These are phyloP conservation scores for Didymella exigua DNA, from an alignment of 2,329 filamentous ascomycete species.

Conservation along the genomic window DNA sequence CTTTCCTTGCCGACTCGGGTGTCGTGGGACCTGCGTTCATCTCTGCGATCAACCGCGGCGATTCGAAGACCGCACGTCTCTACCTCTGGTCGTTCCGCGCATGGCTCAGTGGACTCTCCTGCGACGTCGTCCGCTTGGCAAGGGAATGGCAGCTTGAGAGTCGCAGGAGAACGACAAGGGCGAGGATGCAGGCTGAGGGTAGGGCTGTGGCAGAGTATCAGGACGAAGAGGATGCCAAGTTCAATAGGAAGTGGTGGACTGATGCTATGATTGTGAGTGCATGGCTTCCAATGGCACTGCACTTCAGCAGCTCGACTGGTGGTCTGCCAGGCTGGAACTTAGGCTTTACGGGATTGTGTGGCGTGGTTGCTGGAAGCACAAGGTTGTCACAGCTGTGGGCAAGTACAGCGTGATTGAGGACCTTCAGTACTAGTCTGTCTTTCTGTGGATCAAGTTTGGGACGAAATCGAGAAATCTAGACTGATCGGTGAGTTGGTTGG, in stretches of 20 bases:
- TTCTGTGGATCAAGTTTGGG: not conserved
- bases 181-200: slow-evolving; percentile 37
- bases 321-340: slow-evolving; percentile 53
- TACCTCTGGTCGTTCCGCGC: slow-evolving; percentile 52
- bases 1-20: slow-evolving; percentile 50
- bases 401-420: slow-evolving; percentile 20
- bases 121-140: slow-evolving; percentile 51
- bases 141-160: slow-evolving; percentile 52
- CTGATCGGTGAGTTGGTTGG: not conserved
- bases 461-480: too few species aligned
- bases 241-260: slow-evolving; percentile 50
- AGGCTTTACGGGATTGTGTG: slow-evolving; percentile 52
- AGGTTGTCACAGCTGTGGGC: slow-evolving; percentile 36
- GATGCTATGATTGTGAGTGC: slow-evolving; percentile 51
- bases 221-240: slow-evolving; percentile 46
- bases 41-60: slow-evolving; percentile 45
- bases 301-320: slow-evolving; percentile 47
- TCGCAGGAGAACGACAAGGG: slow-evolving; percentile 37
- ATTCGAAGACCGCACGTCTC: slow-evolving; percentile 42
- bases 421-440: not conserved
- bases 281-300: slow-evolving; percentile 53
- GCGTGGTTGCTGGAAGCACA: slow-evolving; percentile 48
- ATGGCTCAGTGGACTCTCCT: slow-evolving; percentile 52
- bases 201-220: slow-evolving; percentile 39
- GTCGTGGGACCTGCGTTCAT: slow-evolving; percentile 47